These are phyloP conservation scores for Quercus bicolor DNA, from an alignment of 306 rosid species.

Conservation along the genomic window DNA sequence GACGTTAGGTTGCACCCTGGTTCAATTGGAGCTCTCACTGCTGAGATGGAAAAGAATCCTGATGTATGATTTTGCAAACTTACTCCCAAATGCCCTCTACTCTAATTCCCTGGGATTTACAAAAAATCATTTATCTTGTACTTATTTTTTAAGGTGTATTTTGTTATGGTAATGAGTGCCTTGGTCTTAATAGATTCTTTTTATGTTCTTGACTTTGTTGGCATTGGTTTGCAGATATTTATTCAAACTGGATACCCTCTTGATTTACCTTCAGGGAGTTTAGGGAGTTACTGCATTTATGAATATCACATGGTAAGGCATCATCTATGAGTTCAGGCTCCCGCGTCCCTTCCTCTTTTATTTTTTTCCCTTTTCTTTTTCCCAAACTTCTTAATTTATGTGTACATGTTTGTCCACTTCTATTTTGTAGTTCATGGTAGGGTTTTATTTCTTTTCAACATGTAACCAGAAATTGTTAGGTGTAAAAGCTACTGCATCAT, in stretches of 20 bases:
- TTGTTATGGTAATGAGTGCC: not conserved
- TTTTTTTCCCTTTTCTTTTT: not conserved
- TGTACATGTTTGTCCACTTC: not conserved
- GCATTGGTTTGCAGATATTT: constrained; percentile 67
- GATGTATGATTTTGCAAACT: constrained; percentile 44
- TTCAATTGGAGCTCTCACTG: constrained; percentile 76
- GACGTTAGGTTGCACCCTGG: constrained; percentile 98
- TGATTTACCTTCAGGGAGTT: constrained; percentile 95
- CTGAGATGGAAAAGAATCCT: constrained; percentile 91
- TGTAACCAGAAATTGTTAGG: not conserved
- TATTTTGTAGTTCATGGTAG: not conserved
- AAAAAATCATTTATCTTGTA: not conserved
- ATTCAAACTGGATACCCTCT: constrained; percentile 99
- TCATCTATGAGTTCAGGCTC: not conserved
- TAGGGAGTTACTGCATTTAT: constrained; percentile 97
- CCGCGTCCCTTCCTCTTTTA: not conserved
- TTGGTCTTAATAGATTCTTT: constrained; percentile 8
- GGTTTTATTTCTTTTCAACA: not conserved
- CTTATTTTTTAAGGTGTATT: constrained; percentile 3
- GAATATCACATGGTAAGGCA: constrained; percentile 92
- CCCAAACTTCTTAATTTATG: not conserved
- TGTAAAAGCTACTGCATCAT: not conserved
- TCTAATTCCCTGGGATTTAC: not conserved
- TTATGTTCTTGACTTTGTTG: constrained; percentile 27
- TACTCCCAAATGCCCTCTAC: not conserved